Evolutionary conservation across 495 filamentous ascomycete species (phyloP), one percentile per base, ranked within the genome.

Genomic region (Neurospora sp.): DNA sequence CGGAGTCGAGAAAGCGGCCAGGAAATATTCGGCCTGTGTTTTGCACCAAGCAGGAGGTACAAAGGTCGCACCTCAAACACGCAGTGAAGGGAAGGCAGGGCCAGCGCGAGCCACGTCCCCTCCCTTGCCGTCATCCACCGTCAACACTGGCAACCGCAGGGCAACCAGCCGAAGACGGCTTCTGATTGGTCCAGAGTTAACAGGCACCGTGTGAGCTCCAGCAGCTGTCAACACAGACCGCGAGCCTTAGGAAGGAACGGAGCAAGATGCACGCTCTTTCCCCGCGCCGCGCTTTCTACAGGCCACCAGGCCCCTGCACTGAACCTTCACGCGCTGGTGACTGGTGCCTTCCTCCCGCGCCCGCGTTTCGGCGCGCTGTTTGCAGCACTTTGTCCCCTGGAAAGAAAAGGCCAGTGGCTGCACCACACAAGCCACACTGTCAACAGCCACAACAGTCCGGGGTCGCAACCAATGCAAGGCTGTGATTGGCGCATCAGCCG

Each of bases 121-220:
- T 76, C 76, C 76, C 74, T 72, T 68, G 68, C 74, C 18, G 35
- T 53, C 75, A 73, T 71, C 76, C 76, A 77, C 78, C 31, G 72
- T 83, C 82, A 86, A 86, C 84, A 86, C 74, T 73, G 75, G 81
- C 83, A 84, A 86, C 84, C 71, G 78, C 82, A 75, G 79, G 76
- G 84, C 84, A 86, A 86, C 84, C 78, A 70, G 10, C 10, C 4
- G 10, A 27, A 59, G 4, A 9, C 48, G 20, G 10, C 0, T 22
- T 71, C 72, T 79, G 72, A 85, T 86, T 86, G 85, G 84, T 45
- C 59, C 40, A 70, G 27, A 38, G 35, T 41, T 31, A 31, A 31
- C 18, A 59, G 5, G 53, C 22, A 31, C 22, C 22, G 53, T 31
- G 12, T 31, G 9, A 14, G 22, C 22, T 59, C 22, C 22, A 22